These are phyloP conservation scores for Colletotrichum orchidophilum DNA, from an alignment of 2,329 filamentous ascomycete species.

Conservation along the genomic window DNA sequence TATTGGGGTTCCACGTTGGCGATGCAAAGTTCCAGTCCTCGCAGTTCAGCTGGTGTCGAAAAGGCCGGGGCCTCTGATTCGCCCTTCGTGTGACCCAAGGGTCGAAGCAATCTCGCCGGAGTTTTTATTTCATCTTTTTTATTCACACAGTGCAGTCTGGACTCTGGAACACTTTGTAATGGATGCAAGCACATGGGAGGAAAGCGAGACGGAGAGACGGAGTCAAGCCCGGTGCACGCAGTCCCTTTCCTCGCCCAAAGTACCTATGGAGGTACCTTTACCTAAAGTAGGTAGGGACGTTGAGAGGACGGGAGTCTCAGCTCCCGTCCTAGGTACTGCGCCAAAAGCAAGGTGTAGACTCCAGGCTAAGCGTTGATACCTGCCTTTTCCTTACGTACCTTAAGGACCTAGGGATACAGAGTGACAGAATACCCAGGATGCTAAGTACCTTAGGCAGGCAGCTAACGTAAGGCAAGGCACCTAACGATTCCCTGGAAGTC, in stretches of 20 bases:
- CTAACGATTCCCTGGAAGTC: no score
- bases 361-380: no score
- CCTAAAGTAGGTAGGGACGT: no score
- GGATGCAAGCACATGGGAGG: background rate
- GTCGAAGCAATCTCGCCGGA: constrained; percentile 1
- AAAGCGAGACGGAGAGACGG: background rate
- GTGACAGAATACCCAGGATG: no score
- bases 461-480: no score
- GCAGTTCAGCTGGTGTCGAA: constrained; percentile 19
- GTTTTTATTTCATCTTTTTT: no score
- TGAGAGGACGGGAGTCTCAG: no score
- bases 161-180: background rate
- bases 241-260: background rate
- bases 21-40: background rate
- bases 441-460: no score
- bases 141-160: background rate
- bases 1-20: background rate
- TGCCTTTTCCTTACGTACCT: no score
- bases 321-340: no score
- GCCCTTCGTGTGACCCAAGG: background rate
- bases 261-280: background rate
- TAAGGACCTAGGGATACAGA: no score
- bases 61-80: constrained; percentile 4
- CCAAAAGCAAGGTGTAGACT: no score
- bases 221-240: background rate